Evolutionary conservation across 495 filamentous ascomycete genomes (phyloP).

Genomic region (Hypoxylon subgilvum): DNA sequence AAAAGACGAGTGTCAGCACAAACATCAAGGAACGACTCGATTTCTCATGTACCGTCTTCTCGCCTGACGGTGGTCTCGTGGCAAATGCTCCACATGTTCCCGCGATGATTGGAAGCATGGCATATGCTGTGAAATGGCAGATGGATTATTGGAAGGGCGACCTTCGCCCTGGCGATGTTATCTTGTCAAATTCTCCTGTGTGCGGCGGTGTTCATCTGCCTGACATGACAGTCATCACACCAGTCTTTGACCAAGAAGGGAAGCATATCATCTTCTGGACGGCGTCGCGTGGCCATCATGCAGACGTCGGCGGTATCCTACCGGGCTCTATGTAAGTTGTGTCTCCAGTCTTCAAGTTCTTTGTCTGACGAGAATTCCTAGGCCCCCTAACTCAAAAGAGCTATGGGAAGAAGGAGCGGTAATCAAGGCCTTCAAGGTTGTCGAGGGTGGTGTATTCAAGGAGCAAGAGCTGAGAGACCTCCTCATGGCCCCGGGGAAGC

Average conservation of each 20-base stretch:
- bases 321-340: slow-evolving; percentile 48
- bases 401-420: slow-evolving; percentile 92
- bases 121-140: slow-evolving; percentile 28
- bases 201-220: slow-evolving; percentile 81
- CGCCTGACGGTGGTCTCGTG: slow-evolving; percentile 81
- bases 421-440: slow-evolving; percentile 90
- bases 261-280: slow-evolving; percentile 94
- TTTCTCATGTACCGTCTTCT: slow-evolving; percentile 94
- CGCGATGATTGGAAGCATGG: slow-evolving; percentile 45
- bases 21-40: slow-evolving; percentile 97
- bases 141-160: slow-evolving; percentile 6
- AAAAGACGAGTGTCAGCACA: slow-evolving; percentile 94
- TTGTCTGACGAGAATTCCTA: background rate
- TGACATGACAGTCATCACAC: slow-evolving; percentile 92
- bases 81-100: slow-evolving; percentile 94
- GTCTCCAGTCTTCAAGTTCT: background rate
- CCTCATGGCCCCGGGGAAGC: slow-evolving; percentile 78
- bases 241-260: slow-evolving; percentile 75
- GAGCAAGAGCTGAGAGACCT: slow-evolving; percentile 82
- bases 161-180: slow-evolving; percentile 25
- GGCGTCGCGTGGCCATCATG: slow-evolving; percentile 90
- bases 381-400: slow-evolving; percentile 69
- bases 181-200: slow-evolving; percentile 82
- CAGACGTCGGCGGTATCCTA: slow-evolving; percentile 96
- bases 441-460: slow-evolving; percentile 84